Conservation (phyloP, 2,329 filamentous ascomycete species). For the Macrophomina tecta region DNA sequence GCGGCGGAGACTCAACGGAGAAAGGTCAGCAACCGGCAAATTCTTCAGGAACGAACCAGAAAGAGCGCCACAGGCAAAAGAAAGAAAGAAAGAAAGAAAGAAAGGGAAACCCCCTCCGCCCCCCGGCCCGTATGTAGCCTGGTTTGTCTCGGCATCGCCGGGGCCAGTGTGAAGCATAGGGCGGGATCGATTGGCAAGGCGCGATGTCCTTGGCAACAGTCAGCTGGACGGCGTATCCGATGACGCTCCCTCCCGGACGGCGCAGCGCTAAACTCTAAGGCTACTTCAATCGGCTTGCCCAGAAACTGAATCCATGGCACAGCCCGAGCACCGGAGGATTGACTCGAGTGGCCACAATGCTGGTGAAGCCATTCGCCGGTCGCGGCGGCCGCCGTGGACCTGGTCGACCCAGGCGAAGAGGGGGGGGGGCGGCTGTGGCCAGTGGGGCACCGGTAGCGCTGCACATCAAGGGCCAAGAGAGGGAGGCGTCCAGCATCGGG, state of each 20-base stretch:
- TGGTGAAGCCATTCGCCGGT: neutral
- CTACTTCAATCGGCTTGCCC: constrained; percentile 7
- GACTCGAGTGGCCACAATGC: constrained; percentile 4
- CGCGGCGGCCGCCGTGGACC: neutral
- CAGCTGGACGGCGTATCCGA: constrained; percentile 23
- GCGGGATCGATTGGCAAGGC: neutral
- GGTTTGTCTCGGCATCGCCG: too few species aligned
- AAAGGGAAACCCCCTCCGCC: too few species aligned
- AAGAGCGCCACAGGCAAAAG: neutral
- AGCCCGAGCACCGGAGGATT: constrained; percentile 6
- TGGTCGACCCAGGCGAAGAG: neutral
- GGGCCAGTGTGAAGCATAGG: neutral
- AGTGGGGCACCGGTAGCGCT: too few species aligned
- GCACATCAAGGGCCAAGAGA: neutral
- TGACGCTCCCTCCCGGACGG: constrained; percentile 12
- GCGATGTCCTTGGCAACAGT: constrained; percentile 12
- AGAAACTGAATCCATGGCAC: constrained; percentile 4
- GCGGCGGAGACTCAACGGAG: neutral
- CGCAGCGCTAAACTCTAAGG: constrained; percentile 24
- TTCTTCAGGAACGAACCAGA: too few species aligned
- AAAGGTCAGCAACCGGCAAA: neutral
- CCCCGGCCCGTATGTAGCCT: too few species aligned
- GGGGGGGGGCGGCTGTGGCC: too few species aligned
- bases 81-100: too few species aligned
- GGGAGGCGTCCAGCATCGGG: neutral